A percentile compares a stretch with the other conserved stretches of the same genome.
Evolutionary conservation across 2,329 filamentous ascomycete species (phyloP).

Genomic region (Cercospora sp.): DNA sequence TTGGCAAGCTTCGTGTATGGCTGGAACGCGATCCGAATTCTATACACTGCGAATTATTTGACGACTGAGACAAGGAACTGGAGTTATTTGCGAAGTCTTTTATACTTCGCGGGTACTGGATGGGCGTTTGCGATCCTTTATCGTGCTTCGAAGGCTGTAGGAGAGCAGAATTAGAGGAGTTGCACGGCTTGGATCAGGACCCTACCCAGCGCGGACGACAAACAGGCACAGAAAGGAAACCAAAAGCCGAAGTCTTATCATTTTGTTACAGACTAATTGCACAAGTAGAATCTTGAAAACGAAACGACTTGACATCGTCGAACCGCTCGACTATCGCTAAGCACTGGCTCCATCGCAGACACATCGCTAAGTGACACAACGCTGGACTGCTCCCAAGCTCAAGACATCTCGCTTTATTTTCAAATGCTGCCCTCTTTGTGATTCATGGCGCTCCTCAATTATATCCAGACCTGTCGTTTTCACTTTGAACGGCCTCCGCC

Average conservation of each 20-base stretch:
- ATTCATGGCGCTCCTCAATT: not conserved
- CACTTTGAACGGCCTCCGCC: not conserved
- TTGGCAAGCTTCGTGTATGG: conserved; percentile 41
- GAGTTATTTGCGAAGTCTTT: conserved; percentile 35
- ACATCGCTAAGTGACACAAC: not conserved
- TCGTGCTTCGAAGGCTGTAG: conserved; percentile 36
- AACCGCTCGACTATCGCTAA: not conserved
- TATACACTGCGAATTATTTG: conserved; percentile 44
- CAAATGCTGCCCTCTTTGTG: too few relatives aligned
- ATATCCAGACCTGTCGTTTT: not conserved
- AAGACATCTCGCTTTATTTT: too few relatives aligned
- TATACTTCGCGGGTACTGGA: conserved; percentile 36
- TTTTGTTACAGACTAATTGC: too few relatives aligned
- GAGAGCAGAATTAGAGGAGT: conserved; percentile 12
- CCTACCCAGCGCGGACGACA: not conserved
- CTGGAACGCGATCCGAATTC: conserved; percentile 41
- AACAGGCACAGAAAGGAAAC: not conserved
- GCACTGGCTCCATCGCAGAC: not conserved
- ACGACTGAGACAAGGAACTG: conserved; percentile 28
- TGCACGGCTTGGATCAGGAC: not conserved
- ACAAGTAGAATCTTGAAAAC: too few relatives aligned
- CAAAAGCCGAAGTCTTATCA: not conserved
- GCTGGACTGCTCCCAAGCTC: not conserved
- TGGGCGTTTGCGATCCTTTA: conserved; percentile 38
- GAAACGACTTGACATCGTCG: too few relatives aligned